Percentiles rank a stretch among this genome's conserved stretches.
phyloP scores from a whole-genome alignment of 257 asterid species.

The Capsicum pubescens region DNA sequence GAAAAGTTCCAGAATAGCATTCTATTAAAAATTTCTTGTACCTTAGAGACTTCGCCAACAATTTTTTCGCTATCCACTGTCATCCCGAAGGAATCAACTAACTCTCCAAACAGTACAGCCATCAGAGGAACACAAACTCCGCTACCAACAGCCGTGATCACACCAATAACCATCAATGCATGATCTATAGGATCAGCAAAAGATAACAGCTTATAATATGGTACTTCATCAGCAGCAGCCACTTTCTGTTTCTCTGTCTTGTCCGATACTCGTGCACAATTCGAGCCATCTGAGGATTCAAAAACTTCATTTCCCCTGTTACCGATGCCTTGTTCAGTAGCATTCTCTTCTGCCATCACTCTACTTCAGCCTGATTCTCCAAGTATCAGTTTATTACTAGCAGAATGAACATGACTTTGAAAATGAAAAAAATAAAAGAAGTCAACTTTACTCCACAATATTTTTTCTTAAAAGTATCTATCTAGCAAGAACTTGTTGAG shows the following conservation, averaged over 20 bases:
- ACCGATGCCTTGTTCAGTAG: not conserved
- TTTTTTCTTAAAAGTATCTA: not conserved
- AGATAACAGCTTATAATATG: slow-evolving; percentile 67
- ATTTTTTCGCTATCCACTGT: slow-evolving; percentile 30
- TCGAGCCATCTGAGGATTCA: slow-evolving; percentile 1
- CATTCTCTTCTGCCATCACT: slow-evolving; percentile 20
- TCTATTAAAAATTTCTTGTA: slow-evolving; percentile 26
- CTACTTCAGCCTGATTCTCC: slow-evolving; percentile 12
- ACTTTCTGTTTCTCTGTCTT: slow-evolving; percentile 33
- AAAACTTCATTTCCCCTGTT: not conserved
- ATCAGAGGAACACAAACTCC: slow-evolving; percentile 73
- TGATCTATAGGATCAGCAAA: slow-evolving; percentile 67
- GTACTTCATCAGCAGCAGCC: slow-evolving; percentile 41
- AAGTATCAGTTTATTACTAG: not conserved
- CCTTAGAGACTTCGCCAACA: slow-evolving; percentile 60
- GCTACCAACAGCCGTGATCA: slow-evolving; percentile 67
- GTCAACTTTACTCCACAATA: not conserved
- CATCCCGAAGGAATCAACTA: slow-evolving; percentile 70
- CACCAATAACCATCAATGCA: slow-evolving; percentile 65
- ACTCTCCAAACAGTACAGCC: slow-evolving; percentile 75
- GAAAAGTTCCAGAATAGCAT: slow-evolving; percentile 1
- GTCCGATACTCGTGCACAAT: not conserved
- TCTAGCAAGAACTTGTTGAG: not conserved
- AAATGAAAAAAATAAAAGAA: not conserved
- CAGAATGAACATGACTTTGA: not conserved